Percentiles rank a stretch among this genome's conserved stretches.
phyloP scores from a whole-genome alignment of 805 yeast species.

The Lachancea kluyveri region DNA sequence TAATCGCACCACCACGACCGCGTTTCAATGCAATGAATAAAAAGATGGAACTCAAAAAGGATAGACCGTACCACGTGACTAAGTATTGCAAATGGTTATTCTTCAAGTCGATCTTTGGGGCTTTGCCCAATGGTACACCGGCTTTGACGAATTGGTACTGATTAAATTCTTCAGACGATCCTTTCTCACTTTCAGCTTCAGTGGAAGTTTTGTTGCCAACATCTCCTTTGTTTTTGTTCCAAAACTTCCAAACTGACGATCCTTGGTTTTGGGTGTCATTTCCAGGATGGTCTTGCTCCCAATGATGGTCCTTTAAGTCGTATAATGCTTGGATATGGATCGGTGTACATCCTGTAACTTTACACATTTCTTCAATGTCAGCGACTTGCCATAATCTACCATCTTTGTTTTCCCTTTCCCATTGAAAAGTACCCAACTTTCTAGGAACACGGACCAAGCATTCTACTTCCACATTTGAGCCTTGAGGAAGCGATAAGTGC shows the following conservation, averaged over 20 bases:
- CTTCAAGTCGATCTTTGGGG: slow-evolving; percentile 72
- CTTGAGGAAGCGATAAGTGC: slow-evolving; percentile 68
- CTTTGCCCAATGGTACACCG: slow-evolving; percentile 87
- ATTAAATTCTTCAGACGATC: slow-evolving; percentile 42
- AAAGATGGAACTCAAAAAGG: slow-evolving; percentile 64
- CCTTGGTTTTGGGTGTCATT: slow-evolving; percentile 14
- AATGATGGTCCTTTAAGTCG: slow-evolving; percentile 58
- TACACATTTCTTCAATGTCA: slow-evolving; percentile 71
- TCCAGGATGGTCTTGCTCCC: slow-evolving; percentile 26
- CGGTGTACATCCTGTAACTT: slow-evolving; percentile 58
- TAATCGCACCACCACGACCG: slow-evolving; percentile 24
- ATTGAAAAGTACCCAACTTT: slow-evolving; percentile 54
- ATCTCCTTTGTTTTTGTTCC: slow-evolving; percentile 2
- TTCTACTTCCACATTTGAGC: slow-evolving; percentile 52
- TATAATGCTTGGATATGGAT: slow-evolving; percentile 70
- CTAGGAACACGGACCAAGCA: slow-evolving; percentile 70
- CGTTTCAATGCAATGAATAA: slow-evolving; percentile 48
- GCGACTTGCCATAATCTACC: slow-evolving; percentile 69
- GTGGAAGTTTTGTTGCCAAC: not conserved
- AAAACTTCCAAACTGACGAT: too few relatives aligned
- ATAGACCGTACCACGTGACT: slow-evolving; percentile 91
- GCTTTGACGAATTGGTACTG: slow-evolving; percentile 59
- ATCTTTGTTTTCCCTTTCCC: slow-evolving; percentile 63
- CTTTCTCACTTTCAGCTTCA: not conserved
- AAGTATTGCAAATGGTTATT: slow-evolving; percentile 90